These are phyloP conservation scores for Aquanectria penicillioides DNA, from an alignment of 2,329 filamentous ascomycete genomes.

Conservation along the genomic window DNA sequence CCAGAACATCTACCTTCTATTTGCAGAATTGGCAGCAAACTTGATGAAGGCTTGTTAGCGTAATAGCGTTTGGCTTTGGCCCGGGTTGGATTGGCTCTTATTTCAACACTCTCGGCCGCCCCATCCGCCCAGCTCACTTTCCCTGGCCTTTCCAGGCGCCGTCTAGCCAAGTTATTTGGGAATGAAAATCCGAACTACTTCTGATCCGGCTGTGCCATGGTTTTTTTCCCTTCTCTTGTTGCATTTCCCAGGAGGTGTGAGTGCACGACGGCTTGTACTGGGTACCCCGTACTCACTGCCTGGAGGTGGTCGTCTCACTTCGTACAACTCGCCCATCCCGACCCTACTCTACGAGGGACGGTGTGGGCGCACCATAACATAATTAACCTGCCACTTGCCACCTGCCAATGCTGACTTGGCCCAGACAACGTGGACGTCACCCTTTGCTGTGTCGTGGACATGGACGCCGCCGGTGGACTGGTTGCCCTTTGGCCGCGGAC, in stretches of 20 bases:
- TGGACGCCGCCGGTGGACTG: neutral
- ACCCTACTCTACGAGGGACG: conserved; percentile 7
- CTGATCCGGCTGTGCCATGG: neutral
- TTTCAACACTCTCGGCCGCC: neutral
- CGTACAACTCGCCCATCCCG: conserved; percentile 7
- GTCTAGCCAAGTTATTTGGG: too few relatives aligned
- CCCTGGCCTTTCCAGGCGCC: too few relatives aligned
- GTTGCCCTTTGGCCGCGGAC: neutral
- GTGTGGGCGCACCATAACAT: conserved; percentile 13
- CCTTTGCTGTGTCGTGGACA: conserved; percentile 5
- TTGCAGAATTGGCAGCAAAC: conserved; percentile 2
- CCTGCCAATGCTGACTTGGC: conserved; percentile 13
- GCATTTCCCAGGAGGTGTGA: neutral
- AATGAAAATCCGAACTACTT: too few relatives aligned
- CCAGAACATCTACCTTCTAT: conserved; percentile 7
- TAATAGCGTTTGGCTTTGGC: conserved; percentile 9
- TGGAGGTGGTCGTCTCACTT: conserved; percentile 7
- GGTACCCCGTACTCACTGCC: conserved; percentile 5
- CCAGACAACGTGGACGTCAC: conserved; percentile 3
- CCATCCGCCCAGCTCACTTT: conserved; percentile 7
- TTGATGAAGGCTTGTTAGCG: neutral
- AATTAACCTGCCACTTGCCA: too few relatives aligned
- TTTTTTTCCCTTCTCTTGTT: neutral
- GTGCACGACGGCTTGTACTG: neutral
- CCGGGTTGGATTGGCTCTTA: conserved; percentile 14